These are phyloP conservation scores for Penicillium sp. DNA, from an alignment of 2,329 filamentous ascomycete genomes.

Conservation along the genomic window DNA sequence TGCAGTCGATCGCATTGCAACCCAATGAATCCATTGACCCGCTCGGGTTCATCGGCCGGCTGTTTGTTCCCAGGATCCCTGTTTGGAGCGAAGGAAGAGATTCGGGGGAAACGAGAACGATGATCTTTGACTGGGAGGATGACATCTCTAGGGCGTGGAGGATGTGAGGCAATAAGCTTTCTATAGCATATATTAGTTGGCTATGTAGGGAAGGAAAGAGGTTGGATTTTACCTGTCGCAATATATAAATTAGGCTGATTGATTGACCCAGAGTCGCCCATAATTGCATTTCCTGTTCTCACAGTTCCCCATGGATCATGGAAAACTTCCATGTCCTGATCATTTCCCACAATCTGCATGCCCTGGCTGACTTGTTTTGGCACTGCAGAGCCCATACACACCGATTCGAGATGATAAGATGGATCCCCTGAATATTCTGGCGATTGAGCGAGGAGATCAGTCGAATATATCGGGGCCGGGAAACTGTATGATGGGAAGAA, in stretches of 20 bases:
- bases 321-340: not conserved
- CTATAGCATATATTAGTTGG: not conserved
- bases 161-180: slow-evolving; percentile 20
- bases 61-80: not conserved
- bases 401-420: not conserved
- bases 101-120: slow-evolving; percentile 18
- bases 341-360: not conserved
- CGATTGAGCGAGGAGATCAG: not conserved
- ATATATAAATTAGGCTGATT: slow-evolving; percentile 19
- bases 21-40: not conserved
- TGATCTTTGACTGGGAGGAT: slow-evolving; percentile 18
- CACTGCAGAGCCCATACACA: not conserved
- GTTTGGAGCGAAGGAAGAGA: not conserved
- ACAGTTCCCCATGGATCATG: not conserved
- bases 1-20: not conserved
- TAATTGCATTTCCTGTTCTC: not conserved
- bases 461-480: slow-evolving; percentile 2
- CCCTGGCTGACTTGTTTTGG: not conserved
- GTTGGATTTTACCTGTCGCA: slow-evolving; percentile 13
- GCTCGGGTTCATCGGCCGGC: not conserved
- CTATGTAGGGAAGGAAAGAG: not conserved
- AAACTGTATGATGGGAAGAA: slow-evolving; percentile 3
- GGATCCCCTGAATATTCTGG: not conserved
- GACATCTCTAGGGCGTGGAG: slow-evolving; percentile 14
- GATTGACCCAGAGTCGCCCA: not conserved